These are phyloP conservation scores for Dichotomocladium elegans DNA, from an alignment of 371 early-diverging fungal genomes.

Conservation along the genomic window DNA sequence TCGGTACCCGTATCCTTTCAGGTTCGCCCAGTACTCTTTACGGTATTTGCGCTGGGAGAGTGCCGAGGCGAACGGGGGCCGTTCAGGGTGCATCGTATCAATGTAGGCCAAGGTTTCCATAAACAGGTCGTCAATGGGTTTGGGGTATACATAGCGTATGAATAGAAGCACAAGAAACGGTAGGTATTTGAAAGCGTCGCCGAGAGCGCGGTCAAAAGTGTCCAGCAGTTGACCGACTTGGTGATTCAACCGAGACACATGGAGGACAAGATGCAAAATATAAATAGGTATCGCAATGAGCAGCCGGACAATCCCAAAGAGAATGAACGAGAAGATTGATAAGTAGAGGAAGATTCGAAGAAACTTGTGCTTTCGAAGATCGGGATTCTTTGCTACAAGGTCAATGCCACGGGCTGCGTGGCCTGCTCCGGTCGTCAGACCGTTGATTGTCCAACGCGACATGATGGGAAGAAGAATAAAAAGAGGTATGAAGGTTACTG, in stretches of 20 bases:
- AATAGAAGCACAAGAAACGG: conserved; percentile 56
- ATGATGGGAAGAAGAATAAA: background rate
- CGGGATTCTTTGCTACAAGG: conserved; percentile 47
- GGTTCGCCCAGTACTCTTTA: conserved; percentile 51
- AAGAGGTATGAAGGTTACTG: background rate
- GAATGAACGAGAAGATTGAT: conserved; percentile 42
- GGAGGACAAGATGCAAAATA: conserved; percentile 24
- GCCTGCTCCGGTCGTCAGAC: conserved; percentile 36
- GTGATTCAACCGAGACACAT: conserved; percentile 19
- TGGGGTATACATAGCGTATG: conserved; percentile 62
- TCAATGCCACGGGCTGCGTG: conserved; percentile 48
- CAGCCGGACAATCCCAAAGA: conserved; percentile 25
- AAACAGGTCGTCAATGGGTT: conserved; percentile 63
- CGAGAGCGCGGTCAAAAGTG: conserved; percentile 21
- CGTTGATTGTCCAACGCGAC: conserved; percentile 33
- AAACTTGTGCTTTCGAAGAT: conserved; percentile 42
- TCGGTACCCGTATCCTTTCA: conserved; percentile 43
- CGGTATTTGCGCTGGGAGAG: conserved; percentile 36
- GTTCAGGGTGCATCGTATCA: conserved; percentile 38
- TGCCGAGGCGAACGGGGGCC: conserved; percentile 43
- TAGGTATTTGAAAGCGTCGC: conserved; percentile 38
- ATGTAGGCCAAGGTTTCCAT: conserved; percentile 52
- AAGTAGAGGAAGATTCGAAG: conserved; percentile 49
- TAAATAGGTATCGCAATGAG: conserved; percentile 27
- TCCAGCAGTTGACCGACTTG: conserved; percentile 9